Evolutionary conservation across 306 rosid species (phyloP), one percentile per base, ranked within the genome.

Genomic region (Parietaria judaica): DNA sequence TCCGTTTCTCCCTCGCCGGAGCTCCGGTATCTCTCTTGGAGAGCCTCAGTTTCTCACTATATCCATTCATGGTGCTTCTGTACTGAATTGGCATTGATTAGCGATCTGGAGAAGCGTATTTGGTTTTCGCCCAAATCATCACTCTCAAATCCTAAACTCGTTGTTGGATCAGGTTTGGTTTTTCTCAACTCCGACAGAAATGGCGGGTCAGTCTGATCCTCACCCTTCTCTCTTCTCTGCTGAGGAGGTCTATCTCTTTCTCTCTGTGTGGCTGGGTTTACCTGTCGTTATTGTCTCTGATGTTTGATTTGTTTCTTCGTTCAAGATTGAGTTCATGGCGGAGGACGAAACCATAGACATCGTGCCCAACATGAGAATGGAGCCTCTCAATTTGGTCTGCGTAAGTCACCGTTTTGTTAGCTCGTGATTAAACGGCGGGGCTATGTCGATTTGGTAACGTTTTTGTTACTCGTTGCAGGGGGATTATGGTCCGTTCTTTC

Each of bases 401-500:
- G 97, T 92, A 84, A 10, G 53, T 49, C 53, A 6, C 3, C 15
- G 4, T n/a, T 10, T 11, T 7, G 53, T 11, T 23, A 23, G 15
- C 10, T 49, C 53, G 53, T 11, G 8, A 49, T 49, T n/a, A 6
- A 9, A 49, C 53, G 9, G 14, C 15, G 50, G 3, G 50, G 13
- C 13, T 46, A 49, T 49, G 9, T 49, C 2, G 11, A 17, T 44
- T 60, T 15, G 8, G 6, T 52, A n/a, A 50, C 46, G 43, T 43
- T 56, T 46, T 6, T 43, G 31, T 23, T 23, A 23, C 31, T 23
- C 31, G 31, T 58, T 70, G 10, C 80, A 92, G 97, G 99, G 99
- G 58, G 97, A 92, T 76, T 92, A 78, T 55, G 99, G 96, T 52
- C 99, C 96, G 7, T 92, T 92, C 66, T 69, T 65, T 3, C 95